phyloP scores from a whole-genome alignment of 805 yeast species.

The Nakazawaea sp. region DNA sequence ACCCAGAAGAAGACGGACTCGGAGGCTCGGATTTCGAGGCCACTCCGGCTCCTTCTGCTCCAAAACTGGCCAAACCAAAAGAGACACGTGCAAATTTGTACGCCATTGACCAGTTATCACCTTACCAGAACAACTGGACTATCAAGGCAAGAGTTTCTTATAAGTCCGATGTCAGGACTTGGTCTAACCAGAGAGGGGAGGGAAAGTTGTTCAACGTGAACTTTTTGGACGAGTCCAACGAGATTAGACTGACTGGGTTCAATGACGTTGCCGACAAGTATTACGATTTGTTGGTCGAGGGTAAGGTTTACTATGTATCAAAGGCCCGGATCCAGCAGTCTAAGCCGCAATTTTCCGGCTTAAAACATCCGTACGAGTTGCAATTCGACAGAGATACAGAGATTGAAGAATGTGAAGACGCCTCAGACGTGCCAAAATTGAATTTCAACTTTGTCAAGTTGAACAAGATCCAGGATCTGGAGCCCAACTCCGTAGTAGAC shows the following conservation, averaged over 20 bases:
- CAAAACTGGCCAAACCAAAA: conserved; percentile 14
- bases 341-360: conserved; percentile 77
- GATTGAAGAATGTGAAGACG: conserved; percentile 58
- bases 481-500: conserved; percentile 70
- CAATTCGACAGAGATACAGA: conserved; percentile 72
- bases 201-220: conserved; percentile 88
- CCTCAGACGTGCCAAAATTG: conserved; percentile 66
- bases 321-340: conserved; percentile 78
- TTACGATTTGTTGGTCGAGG: conserved; percentile 74
- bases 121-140: conserved; percentile 87
- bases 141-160: conserved; percentile 87
- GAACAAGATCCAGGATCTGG: conserved; percentile 57
- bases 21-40: conserved; percentile 1
- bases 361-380: conserved; percentile 85
- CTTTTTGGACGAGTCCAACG: conserved; percentile 90
- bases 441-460: conserved; percentile 71
- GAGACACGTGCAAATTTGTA: conserved; percentile 36
- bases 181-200: conserved; percentile 80
- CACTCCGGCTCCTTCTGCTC: conserved; percentile 9
- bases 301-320: conserved; percentile 79
- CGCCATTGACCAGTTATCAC: conserved; percentile 84
- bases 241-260: conserved; percentile 93
- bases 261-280: conserved; percentile 79
- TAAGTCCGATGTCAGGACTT: conserved; percentile 82
- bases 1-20: conserved; percentile 45